Percentiles rank a stretch among this genome's conserved stretches.
Evolutionary conservation across 345 rosid species (phyloP).

Genomic region (Clarkia xantiana): DNA sequence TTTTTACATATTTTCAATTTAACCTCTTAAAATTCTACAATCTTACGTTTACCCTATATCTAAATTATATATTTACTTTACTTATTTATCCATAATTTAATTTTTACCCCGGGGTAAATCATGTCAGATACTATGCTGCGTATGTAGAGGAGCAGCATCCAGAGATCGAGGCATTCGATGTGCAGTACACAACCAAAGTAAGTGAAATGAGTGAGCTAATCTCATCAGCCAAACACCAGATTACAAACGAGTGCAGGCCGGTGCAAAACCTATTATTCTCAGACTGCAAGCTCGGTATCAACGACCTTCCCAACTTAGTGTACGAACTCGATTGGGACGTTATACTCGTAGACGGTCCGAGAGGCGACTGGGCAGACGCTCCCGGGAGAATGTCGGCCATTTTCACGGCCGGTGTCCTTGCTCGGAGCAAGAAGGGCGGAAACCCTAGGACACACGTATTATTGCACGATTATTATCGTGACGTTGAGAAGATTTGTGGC

Average conservation of each 20-base stretch:
- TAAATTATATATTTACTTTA: too few relatives aligned
- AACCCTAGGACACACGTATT: conserved; percentile 66
- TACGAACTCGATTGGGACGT: conserved; percentile 96
- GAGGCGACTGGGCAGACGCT: conserved; percentile 55
- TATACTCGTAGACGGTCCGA: conserved; percentile 83
- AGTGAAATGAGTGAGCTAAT: conserved; percentile 49
- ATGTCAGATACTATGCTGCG: conserved; percentile 58
- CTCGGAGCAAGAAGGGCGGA: conserved; percentile 70
- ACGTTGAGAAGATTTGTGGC: conserved; percentile 59
- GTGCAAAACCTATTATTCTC: conserved; percentile 88
- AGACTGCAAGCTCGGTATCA: conserved; percentile 67
- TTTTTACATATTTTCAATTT: too few relatives aligned
- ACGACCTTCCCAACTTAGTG: conserved; percentile 85
- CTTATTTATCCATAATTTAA: background rate
- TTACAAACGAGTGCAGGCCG: conserved; percentile 65
- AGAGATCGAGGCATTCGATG: conserved; percentile 79
- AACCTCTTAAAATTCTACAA: too few relatives aligned
- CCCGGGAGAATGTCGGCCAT: conserved; percentile 89
- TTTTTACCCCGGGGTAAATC: background rate
- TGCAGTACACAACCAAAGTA: conserved; percentile 78
- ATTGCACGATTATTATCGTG: conserved; percentile 76
- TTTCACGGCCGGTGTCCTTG: conserved; percentile 85
- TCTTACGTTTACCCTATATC: too few relatives aligned
- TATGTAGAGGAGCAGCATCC: conserved; percentile 82
- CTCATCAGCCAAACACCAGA: conserved; percentile 37